phyloP scores from a whole-genome alignment of 73 alveolate species.

The Paramecium sonneborni region DNA sequence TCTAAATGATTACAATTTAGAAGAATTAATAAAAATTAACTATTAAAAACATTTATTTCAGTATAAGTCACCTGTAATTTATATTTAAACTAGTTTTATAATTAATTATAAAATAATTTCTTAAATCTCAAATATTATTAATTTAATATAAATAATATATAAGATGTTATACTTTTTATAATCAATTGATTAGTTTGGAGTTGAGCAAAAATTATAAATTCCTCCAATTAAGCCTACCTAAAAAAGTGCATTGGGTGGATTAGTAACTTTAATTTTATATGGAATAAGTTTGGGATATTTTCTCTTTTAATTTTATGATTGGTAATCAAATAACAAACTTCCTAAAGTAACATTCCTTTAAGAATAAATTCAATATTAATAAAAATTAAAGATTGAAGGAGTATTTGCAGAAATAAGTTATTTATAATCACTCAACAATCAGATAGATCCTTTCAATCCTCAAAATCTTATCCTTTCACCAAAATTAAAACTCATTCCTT shows the following conservation, averaged over 20 bases:
- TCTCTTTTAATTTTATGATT: neutral
- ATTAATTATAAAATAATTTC: no score
- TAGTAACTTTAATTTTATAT: neutral
- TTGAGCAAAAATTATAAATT: neutral
- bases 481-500: neutral
- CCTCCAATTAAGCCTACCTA: neutral
- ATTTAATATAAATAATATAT: neutral
- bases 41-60: no score
- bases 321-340: neutral
- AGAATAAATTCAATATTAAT: neutral
- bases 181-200: conserved; percentile 6
- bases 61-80: no score
- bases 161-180: neutral
- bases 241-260: conserved; percentile 24
- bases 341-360: conserved; percentile 10
- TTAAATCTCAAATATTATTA: no score
- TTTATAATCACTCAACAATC: neutral
- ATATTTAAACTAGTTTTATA: no score
- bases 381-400: neutral
- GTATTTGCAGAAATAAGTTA: neutral
- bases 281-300: conserved; percentile 45
- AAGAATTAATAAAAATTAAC: no score
- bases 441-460: neutral
- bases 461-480: neutral
- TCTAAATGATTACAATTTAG: no score